These are phyloP conservation scores for Eleusine indica DNA, from an alignment of 176 grass and related monocot species.

Conservation along the genomic window DNA sequence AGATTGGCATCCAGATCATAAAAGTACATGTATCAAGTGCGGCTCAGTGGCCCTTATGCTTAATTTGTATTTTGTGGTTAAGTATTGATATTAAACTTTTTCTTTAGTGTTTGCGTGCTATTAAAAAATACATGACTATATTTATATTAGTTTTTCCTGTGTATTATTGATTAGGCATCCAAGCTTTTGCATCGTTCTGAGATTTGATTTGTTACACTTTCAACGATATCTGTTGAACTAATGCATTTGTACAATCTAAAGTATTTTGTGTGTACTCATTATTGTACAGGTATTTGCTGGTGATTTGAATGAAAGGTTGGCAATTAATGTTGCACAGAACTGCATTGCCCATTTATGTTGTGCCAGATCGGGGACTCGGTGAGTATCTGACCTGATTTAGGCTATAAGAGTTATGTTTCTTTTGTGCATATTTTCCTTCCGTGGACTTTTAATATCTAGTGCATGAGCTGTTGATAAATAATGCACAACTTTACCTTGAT, in stretches of 20 bases:
- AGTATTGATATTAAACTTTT: background rate
- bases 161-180: slow-evolving; percentile 22
- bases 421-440: slow-evolving; percentile 24
- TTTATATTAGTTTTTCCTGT: background rate
- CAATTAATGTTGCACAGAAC: slow-evolving; percentile 31
- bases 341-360: slow-evolving; percentile 30
- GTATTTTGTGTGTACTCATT: background rate
- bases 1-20: background rate
- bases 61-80: background rate
- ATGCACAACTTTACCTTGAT: slow-evolving; percentile 11
- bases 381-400: slow-evolving; percentile 29
- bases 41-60: background rate
- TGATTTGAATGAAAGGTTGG: slow-evolving; percentile 24
- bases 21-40: background rate
- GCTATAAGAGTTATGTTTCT: slow-evolving; percentile 20
- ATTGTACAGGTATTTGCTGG: slow-evolving; percentile 8
- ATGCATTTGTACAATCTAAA: slow-evolving; percentile 26
- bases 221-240: slow-evolving; percentile 6
- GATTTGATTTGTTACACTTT: background rate
- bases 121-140: slow-evolving; percentile 4
- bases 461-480: slow-evolving; percentile 16
- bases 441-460: slow-evolving; percentile 16
- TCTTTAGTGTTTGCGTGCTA: background rate
- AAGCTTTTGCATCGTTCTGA: slow-evolving; percentile 13
- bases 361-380: slow-evolving; percentile 34